These are phyloP conservation scores for Pholiota adiposa DNA, from an alignment of 1,284 basidiomycete genomes.

Conservation along the genomic window DNA sequence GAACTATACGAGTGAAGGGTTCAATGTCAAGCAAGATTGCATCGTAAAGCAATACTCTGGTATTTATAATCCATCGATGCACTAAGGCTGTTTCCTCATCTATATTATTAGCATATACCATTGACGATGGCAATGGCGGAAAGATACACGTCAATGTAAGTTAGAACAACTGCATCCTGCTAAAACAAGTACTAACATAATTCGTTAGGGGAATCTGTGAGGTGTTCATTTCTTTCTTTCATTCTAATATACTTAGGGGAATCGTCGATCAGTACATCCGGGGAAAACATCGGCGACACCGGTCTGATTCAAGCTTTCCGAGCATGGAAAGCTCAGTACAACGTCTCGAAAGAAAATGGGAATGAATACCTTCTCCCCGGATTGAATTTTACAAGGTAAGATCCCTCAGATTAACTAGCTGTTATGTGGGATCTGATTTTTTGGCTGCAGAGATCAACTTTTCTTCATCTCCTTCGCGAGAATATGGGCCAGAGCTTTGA, in stretches of 20 bases:
- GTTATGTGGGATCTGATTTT: not conserved
- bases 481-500: constrained; percentile 78
- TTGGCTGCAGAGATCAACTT: constrained; percentile 72
- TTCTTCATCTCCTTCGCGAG: constrained; percentile 89
- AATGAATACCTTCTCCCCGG: constrained; percentile 81
- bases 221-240: not conserved
- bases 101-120: constrained; percentile 64
- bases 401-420: not conserved
- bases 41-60: constrained; percentile 88
- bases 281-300: constrained; percentile 89
- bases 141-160: constrained; percentile 85
- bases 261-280: constrained; percentile 65
- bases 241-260: not conserved
- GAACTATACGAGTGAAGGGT: constrained; percentile 81
- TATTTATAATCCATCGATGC: constrained; percentile 28
- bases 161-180: constrained; percentile 11
- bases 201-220: constrained; percentile 61
- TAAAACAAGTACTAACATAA: not conserved
- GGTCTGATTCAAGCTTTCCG: constrained; percentile 85
- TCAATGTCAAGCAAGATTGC: constrained; percentile 85
- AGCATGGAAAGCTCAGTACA: constrained; percentile 83
- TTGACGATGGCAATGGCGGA: constrained; percentile 86
- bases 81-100: constrained; percentile 1
- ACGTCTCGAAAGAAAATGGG: constrained; percentile 55
- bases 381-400: constrained; percentile 74